Evolutionary conservation across 306 rosid species (phyloP).

Genomic region (Lagenaria siceraria): DNA sequence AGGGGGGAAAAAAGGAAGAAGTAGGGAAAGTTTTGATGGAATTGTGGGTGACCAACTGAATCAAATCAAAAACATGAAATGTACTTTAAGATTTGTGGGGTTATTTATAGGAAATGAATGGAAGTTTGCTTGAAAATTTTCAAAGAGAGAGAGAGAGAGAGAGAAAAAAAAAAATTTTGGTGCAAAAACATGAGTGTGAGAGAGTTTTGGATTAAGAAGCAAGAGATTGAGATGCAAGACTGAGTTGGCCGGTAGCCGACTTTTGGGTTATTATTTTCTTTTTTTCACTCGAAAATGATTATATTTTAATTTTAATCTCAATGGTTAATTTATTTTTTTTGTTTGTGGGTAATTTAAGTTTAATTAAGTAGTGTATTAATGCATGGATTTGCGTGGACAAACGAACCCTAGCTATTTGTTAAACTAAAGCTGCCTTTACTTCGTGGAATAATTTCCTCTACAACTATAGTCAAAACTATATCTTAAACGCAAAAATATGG

Average conservation of each 20-base stretch:
- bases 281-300: neutral
- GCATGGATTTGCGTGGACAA: neutral
- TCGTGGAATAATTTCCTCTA: neutral
- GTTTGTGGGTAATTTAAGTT: neutral
- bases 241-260: conserved; percentile 7
- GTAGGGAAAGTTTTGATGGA: neutral
- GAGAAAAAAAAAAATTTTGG: neutral
- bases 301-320: neutral
- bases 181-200: conserved; percentile 1
- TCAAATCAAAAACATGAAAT: conserved; percentile 3
- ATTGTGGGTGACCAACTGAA: conserved; percentile 4
- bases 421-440: neutral
- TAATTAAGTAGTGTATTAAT: neutral
- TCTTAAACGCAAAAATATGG: neutral
- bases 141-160: neutral
- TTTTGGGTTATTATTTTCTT: neutral
- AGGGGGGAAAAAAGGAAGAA: neutral
- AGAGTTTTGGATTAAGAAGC: conserved; percentile 2
- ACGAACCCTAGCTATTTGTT: neutral
- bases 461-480: neutral
- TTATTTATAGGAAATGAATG: neutral
- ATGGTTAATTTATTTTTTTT: neutral
- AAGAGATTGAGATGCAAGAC: conserved; percentile 9
- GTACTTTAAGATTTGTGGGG: neutral
- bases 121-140: neutral